Conservation (phyloP, 202 grass and related monocot species). For the Dendrocalamus latiflorus region DNA sequence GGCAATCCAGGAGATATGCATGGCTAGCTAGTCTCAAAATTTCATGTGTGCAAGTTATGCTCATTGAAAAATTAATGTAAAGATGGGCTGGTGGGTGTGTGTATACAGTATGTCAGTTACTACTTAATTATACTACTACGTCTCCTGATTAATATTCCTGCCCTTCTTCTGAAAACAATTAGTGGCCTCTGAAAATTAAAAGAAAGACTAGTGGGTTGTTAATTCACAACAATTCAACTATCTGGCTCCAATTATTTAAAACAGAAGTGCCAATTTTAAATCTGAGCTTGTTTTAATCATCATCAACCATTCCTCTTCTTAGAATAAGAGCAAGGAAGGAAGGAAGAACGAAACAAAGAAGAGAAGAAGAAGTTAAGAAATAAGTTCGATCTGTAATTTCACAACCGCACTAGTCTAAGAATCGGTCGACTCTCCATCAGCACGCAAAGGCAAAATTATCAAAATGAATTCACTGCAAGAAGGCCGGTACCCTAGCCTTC, state of each 20-base stretch:
- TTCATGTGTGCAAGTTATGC: conserved; percentile 49
- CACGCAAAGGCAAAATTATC: background rate
- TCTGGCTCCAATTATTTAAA: background rate
- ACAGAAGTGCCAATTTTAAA: conserved; percentile 9
- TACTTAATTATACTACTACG: background rate
- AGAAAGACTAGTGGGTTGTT: conserved; percentile 33
- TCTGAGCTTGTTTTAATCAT: background rate
- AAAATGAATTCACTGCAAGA: conserved; percentile 18
- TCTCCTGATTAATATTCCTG: conserved; percentile 8
- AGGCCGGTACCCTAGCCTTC: background rate
- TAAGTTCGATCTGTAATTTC: background rate
- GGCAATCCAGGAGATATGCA: conserved; percentile 31
- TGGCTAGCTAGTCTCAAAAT: conserved; percentile 17
- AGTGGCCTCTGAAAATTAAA: background rate
- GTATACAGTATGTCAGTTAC: background rate
- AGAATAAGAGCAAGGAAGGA: background rate
- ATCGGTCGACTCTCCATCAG: conserved; percentile 4
- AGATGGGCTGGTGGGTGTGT: background rate
- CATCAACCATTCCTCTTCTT: conserved; percentile 23
- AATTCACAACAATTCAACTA: conserved; percentile 24
- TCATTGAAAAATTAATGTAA: conserved; percentile 9
- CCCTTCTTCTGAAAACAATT: conserved; percentile 2
- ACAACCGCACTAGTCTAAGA: background rate
- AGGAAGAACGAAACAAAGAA: background rate
- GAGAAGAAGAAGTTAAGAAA: background rate